Evolutionary conservation across 1,139 yeast species (phyloP).

Genomic region (Meyerozyma elateridarum): DNA sequence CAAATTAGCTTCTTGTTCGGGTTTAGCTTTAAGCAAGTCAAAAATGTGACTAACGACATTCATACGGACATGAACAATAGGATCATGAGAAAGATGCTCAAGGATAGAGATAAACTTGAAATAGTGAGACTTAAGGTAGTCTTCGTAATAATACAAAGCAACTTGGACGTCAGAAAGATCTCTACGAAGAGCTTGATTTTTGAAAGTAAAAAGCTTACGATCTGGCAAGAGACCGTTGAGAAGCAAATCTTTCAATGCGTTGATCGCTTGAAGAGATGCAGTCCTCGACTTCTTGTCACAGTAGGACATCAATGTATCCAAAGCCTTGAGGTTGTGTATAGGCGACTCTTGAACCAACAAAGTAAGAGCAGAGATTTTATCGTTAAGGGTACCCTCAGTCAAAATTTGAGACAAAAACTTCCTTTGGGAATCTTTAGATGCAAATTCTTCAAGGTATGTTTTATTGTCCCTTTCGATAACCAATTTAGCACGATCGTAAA

Average conservation of each 20-base stretch:
- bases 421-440: constrained; percentile 77
- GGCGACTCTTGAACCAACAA: constrained; percentile 94
- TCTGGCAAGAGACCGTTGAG: constrained; percentile 79
- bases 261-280: constrained; percentile 86
- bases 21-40: constrained; percentile 76
- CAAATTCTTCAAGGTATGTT: constrained; percentile 68
- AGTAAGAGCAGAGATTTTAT: constrained; percentile 92
- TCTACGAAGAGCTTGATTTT: constrained; percentile 63
- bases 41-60: constrained; percentile 73
- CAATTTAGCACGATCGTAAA: constrained; percentile 62
- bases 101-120: constrained; percentile 67
- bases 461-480: constrained; percentile 69
- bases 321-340: constrained; percentile 76
- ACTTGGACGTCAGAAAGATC: constrained; percentile 48
- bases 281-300: constrained; percentile 92
- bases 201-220: constrained; percentile 75
- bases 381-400: constrained; percentile 89
- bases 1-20: constrained; percentile 94
- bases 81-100: constrained; percentile 79
- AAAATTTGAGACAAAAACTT: constrained; percentile 87
- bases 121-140: constrained; percentile 71
- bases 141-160: constrained; percentile 83
- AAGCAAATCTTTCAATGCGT: constrained; percentile 84
- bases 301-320: constrained; percentile 70
- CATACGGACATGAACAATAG: constrained; percentile 86